These are phyloP conservation scores for Tulasnella sp. DNA, from an alignment of 768 basidiomycete species.

Conservation along the genomic window DNA sequence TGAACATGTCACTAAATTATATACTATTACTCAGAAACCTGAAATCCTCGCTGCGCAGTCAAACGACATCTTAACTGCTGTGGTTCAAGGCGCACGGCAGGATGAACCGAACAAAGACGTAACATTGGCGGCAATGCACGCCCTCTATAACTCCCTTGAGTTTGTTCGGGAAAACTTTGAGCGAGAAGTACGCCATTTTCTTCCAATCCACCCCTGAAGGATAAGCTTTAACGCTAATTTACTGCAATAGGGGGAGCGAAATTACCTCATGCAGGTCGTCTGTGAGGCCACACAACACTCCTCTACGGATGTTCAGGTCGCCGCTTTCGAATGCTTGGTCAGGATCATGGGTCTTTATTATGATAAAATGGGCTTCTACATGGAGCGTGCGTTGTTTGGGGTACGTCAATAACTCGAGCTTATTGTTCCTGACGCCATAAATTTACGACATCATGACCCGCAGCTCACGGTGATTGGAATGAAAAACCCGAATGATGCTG, in stretches of 20 bases:
- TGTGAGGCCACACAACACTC: conserved; percentile 93
- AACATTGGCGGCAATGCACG: conserved; percentile 83
- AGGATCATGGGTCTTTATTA: conserved; percentile 97
- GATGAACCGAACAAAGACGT: conserved; percentile 87
- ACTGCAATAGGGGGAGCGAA: conserved; percentile 79
- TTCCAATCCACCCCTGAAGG: neutral
- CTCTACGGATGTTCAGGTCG: conserved; percentile 75
- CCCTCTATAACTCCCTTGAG: conserved; percentile 88
- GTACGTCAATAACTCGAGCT: too few species aligned
- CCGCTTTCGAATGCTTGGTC: conserved; percentile 89
- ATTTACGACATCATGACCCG: conserved; percentile 17
- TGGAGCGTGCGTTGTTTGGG: conserved; percentile 97
- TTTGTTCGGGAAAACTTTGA: conserved; percentile 98
- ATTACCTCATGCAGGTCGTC: conserved; percentile 99
- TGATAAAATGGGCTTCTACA: conserved; percentile 98
- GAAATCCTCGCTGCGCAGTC: conserved; percentile 79
- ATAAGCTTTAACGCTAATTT: neutral
- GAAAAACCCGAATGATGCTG: conserved; percentile 82
- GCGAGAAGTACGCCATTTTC: conserved; percentile 56
- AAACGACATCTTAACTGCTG: conserved; percentile 95
- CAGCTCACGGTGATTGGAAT: conserved; percentile 95
- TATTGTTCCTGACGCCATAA: too few species aligned
- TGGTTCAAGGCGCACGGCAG: conserved; percentile 94
- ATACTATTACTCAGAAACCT: conserved; percentile 52
- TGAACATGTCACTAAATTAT: conserved; percentile 13